Base-by-base conservation (phyloP, 2,329 filamentous ascomycete genomes). In the Penicillium sp. region DNA sequence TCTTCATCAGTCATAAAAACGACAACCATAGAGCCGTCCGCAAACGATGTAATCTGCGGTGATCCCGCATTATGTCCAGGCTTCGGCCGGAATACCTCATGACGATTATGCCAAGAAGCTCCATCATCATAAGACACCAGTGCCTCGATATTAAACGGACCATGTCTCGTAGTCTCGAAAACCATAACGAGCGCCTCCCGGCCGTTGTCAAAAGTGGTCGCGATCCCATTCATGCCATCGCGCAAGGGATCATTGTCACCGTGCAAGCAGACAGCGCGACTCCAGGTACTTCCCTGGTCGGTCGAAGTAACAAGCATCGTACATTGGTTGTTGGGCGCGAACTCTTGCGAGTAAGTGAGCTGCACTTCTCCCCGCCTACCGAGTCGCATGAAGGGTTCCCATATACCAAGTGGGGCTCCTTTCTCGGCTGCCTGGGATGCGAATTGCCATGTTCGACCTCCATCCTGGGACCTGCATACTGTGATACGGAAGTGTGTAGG, bases 311-410 rank as follows among this genome's bases (percentile, higher is more conserved):
- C 75, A n/a, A 75, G 66, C 75, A 82, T 81, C 10, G 79, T 81
- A 60, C 80, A 77, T 67, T 82, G 80, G 59, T 82, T 76, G 56
- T 78, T 70, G 14, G 60, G 68, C 5, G 77, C 77, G 33, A 77
- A 76, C 65, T 82, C 79, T 55, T 77, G 73, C 24, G 79, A 80
- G 61, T 76, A 82, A 14, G 73, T 78, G 58, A 81, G 65, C 58
- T 80, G 77, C 1, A 81, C 68, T 57, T 77, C 75, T 48, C 73
- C 72, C 2, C 59, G 57, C 11, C 63, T 61, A 14, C 73, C 72
- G 14, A 77, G 57, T 1, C 79, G 72, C 74, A 82, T 78, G 56
- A 81, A 82, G 0, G 80, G 80, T 63, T 82, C 80, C 80, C 80
- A 82, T 19, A 81, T 67, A 0, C 80, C 80, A 10, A 71, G 54